Conservation (phyloP, 495 filamentous ascomycete genomes). For the Neurospora hispaniola region DNA sequence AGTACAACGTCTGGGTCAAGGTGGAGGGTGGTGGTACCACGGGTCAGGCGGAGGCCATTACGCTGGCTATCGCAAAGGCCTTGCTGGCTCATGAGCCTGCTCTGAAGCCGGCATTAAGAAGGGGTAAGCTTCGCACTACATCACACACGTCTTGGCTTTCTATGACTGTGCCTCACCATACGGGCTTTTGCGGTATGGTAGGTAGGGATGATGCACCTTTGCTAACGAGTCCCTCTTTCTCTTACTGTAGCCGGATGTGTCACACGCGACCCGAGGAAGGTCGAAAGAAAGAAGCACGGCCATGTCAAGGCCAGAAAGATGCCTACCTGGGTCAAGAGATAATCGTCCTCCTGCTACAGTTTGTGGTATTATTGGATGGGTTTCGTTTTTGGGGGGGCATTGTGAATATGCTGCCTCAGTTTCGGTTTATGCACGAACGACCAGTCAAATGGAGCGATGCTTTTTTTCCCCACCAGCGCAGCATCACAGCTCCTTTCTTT, state of each 20-base stretch:
- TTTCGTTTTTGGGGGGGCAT: not conserved
- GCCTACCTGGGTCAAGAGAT: conserved; percentile 95
- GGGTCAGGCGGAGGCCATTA: conserved; percentile 91
- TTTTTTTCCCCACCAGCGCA: conserved; percentile 1
- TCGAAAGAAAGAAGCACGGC: conserved; percentile 98
- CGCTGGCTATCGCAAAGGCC: conserved; percentile 82
- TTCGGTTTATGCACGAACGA: conserved; percentile 12
- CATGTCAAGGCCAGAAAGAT: conserved; percentile 94
- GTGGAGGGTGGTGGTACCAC: conserved; percentile 81
- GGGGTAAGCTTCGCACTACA: conserved; percentile 52
- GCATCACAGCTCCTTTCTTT: not conserved
- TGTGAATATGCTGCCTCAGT: not conserved
- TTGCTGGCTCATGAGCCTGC: conserved; percentile 82
- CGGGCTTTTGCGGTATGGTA: not conserved
- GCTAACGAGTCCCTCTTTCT: not conserved
- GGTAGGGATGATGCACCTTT: not conserved
- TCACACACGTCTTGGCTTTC: not conserved
- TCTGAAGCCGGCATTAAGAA: conserved; percentile 75
- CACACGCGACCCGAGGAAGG: conserved; percentile 80
- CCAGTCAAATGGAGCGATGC: conserved; percentile 1
- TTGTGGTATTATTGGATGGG: not conserved
- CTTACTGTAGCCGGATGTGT: conserved; percentile 65
- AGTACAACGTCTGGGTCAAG: conserved; percentile 91
- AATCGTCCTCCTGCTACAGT: conserved; percentile 14
- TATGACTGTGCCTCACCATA: not conserved